Percentiles rank a stretch among this genome's conserved stretches.
These are phyloP conservation scores for Amanita fuliginea DNA, from an alignment of 768 basidiomycete genomes.

Conservation along the genomic window DNA sequence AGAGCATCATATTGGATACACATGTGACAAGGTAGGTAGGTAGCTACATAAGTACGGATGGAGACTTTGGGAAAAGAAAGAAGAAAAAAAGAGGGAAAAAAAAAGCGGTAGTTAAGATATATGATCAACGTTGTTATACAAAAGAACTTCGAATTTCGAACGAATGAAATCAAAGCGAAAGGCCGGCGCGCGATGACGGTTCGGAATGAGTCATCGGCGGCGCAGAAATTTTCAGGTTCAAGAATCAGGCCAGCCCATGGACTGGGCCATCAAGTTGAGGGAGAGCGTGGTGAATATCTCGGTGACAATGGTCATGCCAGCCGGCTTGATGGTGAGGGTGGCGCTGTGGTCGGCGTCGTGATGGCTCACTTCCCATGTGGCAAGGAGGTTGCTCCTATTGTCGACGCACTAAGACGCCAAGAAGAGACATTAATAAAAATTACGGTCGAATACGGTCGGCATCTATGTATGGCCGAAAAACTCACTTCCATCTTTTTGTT, in stretches of 20 bases:
- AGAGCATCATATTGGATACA: no score
- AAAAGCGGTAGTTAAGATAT: no score
- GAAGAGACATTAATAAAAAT: not conserved
- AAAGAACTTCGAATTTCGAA: no score
- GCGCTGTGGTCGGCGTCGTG: conserved; percentile 50
- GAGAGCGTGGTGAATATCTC: conserved; percentile 70
- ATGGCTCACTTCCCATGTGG: conserved; percentile 55
- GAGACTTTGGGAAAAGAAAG: no score
- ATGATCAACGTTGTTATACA: no score
- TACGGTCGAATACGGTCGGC: not conserved
- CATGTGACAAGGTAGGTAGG: no score
- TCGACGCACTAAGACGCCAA: conserved; percentile 45
- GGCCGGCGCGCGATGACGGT: no score
- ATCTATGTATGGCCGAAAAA: no score
- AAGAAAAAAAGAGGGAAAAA: no score
- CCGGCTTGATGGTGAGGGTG: conserved; percentile 43
- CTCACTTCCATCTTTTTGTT: conserved; percentile 53
- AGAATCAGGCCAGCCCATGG: conserved; percentile 37
- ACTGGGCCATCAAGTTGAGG: conserved; percentile 60
- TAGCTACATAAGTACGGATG: no score
- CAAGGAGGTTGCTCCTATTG: conserved; percentile 34
- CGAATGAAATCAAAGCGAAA: no score
- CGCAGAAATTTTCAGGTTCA: not conserved
- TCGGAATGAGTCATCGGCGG: no score
- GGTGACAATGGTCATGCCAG: conserved; percentile 54